phyloP scores from a whole-genome alignment of 2,329 filamentous ascomycete species.

The Beauveria medogensis region DNA sequence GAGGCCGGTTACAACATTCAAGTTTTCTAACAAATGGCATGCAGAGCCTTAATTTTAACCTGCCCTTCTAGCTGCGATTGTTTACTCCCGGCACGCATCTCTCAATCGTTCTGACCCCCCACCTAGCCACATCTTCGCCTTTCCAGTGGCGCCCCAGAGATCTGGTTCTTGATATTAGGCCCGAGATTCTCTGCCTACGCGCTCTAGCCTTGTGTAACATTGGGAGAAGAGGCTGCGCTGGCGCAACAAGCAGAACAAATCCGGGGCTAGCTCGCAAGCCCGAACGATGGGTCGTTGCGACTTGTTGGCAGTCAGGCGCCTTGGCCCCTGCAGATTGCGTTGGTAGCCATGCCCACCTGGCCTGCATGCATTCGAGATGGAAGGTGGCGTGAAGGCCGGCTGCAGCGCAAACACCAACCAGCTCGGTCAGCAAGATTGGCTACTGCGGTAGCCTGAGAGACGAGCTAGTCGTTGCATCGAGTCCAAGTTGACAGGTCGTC shows the following conservation, averaged over 20 bases:
- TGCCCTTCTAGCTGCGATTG: too few species aligned
- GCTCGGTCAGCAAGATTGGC: not conserved
- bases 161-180: not conserved
- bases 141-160: not conserved
- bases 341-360: conserved; percentile 2
- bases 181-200: not conserved
- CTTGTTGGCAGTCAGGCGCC: not conserved
- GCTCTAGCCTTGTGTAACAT: not conserved
- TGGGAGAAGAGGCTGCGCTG: not conserved
- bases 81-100: not conserved
- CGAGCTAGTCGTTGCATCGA: not conserved
- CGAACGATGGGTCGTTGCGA: not conserved
- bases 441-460: not conserved
- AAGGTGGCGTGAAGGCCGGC: conserved; percentile 1
- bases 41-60: not conserved
- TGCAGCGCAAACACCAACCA: not conserved
- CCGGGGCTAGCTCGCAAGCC: not conserved
- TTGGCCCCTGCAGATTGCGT: conserved; percentile 8
- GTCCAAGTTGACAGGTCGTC: too few species aligned
- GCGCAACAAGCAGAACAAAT: not conserved
- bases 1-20: not conserved
- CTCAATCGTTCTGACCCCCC: not conserved
- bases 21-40: not conserved
- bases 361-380: conserved; percentile 8
- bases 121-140: not conserved